Base-by-base conservation (phyloP, 2,329 filamentous ascomycete genomes). In the Ophiocordyceps camponoti-leonardi region DNA sequence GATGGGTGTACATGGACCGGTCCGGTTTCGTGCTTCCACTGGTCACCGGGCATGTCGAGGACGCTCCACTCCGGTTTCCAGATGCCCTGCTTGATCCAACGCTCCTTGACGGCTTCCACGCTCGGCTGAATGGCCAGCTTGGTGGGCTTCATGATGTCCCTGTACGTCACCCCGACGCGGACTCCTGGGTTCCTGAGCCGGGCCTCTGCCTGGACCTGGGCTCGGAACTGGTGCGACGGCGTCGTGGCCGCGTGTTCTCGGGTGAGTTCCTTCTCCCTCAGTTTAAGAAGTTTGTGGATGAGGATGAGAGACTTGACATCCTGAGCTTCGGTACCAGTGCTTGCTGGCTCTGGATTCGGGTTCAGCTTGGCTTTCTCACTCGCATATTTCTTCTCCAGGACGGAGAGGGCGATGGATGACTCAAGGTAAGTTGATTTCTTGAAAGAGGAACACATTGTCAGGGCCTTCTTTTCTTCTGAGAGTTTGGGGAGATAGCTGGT, bases 31-130 rank as follows among this genome's bases (percentile, higher is more conserved):
- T 48, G 46, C 35, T 44, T 43, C 46, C 46, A 48, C 22, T 18
- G 16, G 12, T 26, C n/a, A 3, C 18, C 35, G 6, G 12, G 23
- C 18, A 16, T 7, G 6, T 23, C 6, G 12, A 14, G n/a, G 14
- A 19, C 19, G 6, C 41, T 22, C 46, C 46, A 48, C 3, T 40
- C n/a, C 5, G 43, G 18, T 0, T 26, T 44, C 46, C 46, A 48
- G 13, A 48, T 48, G 10, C 46, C 46, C 28, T 48, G 46, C 0
- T 48, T 44, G 13, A 43, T 35, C 46, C 46, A 48, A 3, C 40
- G 30, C 33, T 41, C 40, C 41, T 41, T 48, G 44, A 48, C 28
- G 23, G 30, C 33, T 10, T 37, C 44, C 4, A 4, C 6, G 16
- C 18, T 16, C 14, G 16, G 18, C 18, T 20, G 35, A 19, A 39